Base-by-base conservation (phyloP, 2,329 filamentous ascomycete species). In the Ilyonectria destructans region DNA sequence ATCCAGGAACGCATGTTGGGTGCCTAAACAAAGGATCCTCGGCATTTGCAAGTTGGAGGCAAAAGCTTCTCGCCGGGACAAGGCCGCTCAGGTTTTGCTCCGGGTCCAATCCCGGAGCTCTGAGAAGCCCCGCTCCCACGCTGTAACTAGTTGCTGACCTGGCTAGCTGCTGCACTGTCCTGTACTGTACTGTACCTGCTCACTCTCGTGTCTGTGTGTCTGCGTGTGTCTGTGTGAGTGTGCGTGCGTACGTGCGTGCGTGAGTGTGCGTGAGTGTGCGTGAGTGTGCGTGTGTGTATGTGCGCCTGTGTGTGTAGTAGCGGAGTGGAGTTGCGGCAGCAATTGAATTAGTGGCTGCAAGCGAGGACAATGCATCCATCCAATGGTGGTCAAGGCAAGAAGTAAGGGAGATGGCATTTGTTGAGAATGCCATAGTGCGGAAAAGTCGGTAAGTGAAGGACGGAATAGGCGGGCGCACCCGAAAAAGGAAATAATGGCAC, bases 351-450 rank as follows among this genome's bases (percentile, higher is more conserved):
- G 40, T n/a, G 40, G 40, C 40, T 19, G 40, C 3, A 43, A 43
- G 40, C 40, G 40, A 43, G 40, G 2, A 43, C n/a, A 15, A 43
- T 19, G 40, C 40, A 43, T 43, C 40, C 40, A 17, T 6, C n/a
- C 17, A 5, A 8, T 19, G 17, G 9, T n/a, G 43, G 52, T 17
- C 37, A 43, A 55, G 51, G 52, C 26, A 8, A 23, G 33, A 33
- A n/a, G 58, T 17, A 52, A 35, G 46, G n/a, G 57, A 49, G 45
- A 63, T 63, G 61, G 61, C 52, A 63, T 51, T 63, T 63, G 61
- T 63, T 63, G 61, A 63, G 54, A 63, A 58, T 63, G 61, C 61
- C 61, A 63, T 63, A 40, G 23, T 29, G 10, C 58, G 59, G 59
- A 62, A 62, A 62, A 62, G 59, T 48, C 51, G 59, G 51, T 56